Conservation (phyloP, 2,329 filamentous ascomycete species). For the Cephalotrichum gorgonifer region DNA sequence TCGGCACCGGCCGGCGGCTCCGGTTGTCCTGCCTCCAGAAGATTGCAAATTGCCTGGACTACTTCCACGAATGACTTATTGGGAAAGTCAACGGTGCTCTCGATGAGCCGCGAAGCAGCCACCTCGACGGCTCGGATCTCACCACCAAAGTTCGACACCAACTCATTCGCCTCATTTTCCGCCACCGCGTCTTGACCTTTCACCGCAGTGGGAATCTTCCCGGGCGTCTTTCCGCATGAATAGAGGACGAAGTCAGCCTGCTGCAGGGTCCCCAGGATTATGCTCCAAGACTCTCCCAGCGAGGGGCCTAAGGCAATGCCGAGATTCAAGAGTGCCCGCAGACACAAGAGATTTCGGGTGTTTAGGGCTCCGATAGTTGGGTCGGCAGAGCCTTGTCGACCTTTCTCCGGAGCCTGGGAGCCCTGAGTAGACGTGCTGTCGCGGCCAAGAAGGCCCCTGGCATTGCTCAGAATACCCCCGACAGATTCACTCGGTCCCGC, state of each 20-base stretch:
- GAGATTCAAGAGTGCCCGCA: constrained; percentile 85
- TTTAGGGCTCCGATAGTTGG: constrained; percentile 50
- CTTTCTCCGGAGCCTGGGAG: constrained; percentile 45
- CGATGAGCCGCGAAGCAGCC: constrained; percentile 75
- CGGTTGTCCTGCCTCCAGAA: constrained; percentile 41
- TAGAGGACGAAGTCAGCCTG: constrained; percentile 85
- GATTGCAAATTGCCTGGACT: constrained; percentile 60
- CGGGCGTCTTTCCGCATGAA: constrained; percentile 44
- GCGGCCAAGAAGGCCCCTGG: constrained; percentile 62
- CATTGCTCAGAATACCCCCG: constrained; percentile 57
- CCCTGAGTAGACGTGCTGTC: constrained; percentile 56
- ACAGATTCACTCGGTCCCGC: constrained; percentile 35
- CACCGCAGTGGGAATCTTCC: constrained; percentile 36
- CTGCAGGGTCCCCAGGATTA: constrained; percentile 83
- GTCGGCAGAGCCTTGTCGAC: constrained; percentile 50
- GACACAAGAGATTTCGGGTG: constrained; percentile 79
- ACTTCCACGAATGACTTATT: constrained; percentile 72
- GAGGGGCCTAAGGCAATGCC: constrained; percentile 91
- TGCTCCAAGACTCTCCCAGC: constrained; percentile 75
- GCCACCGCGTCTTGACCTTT: constrained; percentile 34
- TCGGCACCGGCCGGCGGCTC: constrained; percentile 9
- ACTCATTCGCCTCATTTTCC: constrained; percentile 38
- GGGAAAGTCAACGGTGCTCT: constrained; percentile 86
- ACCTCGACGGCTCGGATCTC: constrained; percentile 86
- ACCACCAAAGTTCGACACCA: constrained; percentile 58